These are phyloP conservation scores for Schizosaccharomyces japonicus DNA, from an alignment of 805 yeast genomes.

Conservation along the genomic window DNA sequence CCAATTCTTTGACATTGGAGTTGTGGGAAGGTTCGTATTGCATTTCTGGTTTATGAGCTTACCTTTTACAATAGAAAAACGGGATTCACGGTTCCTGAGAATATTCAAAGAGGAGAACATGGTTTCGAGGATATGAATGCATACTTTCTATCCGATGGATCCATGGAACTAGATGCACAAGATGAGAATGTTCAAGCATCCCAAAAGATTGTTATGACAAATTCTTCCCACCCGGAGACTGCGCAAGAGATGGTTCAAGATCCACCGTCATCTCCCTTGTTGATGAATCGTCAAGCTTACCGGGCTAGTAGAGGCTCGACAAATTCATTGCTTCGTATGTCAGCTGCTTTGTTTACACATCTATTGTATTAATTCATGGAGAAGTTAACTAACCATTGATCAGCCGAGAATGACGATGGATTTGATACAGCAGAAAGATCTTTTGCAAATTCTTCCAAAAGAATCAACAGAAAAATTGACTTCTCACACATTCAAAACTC, in stretches of 20 bases:
- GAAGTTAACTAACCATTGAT: too few species aligned
- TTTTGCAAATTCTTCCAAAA: too few species aligned
- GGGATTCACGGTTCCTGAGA: neutral
- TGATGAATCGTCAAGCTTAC: neutral
- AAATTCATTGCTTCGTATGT: neutral
- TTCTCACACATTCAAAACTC: too few species aligned
- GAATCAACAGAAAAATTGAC: too few species aligned
- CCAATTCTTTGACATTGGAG: conserved; percentile 1
- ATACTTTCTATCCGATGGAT: neutral
- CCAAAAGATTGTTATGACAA: neutral
- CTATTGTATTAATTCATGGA: too few species aligned
- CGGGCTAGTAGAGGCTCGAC: neutral
- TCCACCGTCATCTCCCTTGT: neutral
- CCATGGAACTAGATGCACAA: neutral
- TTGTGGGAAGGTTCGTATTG: neutral
- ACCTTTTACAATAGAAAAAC: neutral
- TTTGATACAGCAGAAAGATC: too few species aligned
- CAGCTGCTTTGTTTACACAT: neutral
- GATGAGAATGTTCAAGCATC: neutral
- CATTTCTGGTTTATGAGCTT: neutral
- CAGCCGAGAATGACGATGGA: too few species aligned
- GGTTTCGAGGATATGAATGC: neutral
- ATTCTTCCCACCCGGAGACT: neutral
- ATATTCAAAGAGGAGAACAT: neutral
- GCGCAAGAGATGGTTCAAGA: neutral